A percentile compares a stretch with the other conserved stretches of the same genome.
Evolutionary conservation across 164 flowering plant species (phyloP).

Genomic region (Annona cherimola): DNA sequence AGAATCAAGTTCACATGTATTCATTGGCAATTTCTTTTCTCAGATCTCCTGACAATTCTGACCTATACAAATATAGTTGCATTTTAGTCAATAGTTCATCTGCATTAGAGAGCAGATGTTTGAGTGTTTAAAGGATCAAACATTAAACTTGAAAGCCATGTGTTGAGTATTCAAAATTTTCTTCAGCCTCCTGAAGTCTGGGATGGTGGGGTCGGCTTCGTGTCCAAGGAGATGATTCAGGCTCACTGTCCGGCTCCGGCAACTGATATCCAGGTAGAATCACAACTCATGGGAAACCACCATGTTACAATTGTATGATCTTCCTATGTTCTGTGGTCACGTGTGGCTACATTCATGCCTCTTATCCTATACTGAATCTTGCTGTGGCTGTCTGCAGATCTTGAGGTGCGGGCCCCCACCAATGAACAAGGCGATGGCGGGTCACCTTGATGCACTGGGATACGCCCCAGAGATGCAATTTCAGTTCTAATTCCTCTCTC

Average conservation of each 20-base stretch:
- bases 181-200: conserved; percentile 90
- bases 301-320: neutral
- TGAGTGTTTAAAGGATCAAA: too few relatives aligned
- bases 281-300: neutral
- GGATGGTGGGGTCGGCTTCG: conserved; percentile 96
- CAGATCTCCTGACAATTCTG: too few relatives aligned
- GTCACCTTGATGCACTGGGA: conserved; percentile 66
- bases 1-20: too few relatives aligned
- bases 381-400: conserved; percentile 34
- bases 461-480: conserved; percentile 78
- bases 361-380: neutral
- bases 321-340: neutral
- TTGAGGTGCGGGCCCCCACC: conserved; percentile 95
- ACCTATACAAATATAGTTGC: too few relatives aligned
- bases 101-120: too few relatives aligned
- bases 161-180: neutral
- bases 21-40: too few relatives aligned
- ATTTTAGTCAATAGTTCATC: too few relatives aligned
- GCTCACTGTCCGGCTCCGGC: conserved; percentile 88
- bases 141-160: neutral
- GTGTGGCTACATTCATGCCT: neutral
- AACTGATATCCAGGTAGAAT: conserved; percentile 62
- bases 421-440: conserved; percentile 97
- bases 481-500: conserved; percentile 48
- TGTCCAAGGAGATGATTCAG: conserved; percentile 93